Conservation (phyloP, 176 grass and related monocot genomes). For the Avena eriantha region DNA sequence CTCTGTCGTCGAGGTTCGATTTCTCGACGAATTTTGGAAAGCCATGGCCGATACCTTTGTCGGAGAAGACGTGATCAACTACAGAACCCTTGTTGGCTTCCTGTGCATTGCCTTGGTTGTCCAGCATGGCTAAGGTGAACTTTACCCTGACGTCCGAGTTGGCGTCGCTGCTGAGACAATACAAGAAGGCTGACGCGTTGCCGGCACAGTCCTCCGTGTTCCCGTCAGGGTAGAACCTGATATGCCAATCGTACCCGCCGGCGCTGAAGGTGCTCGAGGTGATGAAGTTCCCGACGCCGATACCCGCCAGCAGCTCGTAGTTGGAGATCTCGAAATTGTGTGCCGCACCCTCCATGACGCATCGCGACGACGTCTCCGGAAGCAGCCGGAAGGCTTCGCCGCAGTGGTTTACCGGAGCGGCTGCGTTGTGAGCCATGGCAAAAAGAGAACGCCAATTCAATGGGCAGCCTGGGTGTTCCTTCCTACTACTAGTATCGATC, state of each 20-base stretch:
- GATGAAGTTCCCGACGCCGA: constrained; percentile 23
- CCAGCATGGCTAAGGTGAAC: constrained; percentile 24
- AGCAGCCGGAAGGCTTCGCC: too few species aligned
- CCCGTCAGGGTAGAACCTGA: constrained; percentile 33
- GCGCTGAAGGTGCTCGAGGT: constrained; percentile 37
- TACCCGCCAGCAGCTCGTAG: constrained; percentile 23
- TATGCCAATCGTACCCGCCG: constrained; percentile 44
- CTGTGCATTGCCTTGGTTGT: background rate
- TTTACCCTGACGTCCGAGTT: background rate
- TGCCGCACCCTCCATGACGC: background rate
- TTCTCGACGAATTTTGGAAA: background rate
- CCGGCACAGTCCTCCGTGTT: background rate
- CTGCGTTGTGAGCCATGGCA: too few species aligned
- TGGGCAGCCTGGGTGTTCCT: too few species aligned
- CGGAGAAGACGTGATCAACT: background rate
- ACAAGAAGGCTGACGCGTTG: constrained; percentile 32
- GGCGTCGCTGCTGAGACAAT: background rate
- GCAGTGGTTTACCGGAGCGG: too few species aligned
- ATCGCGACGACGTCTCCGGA: constrained; percentile 27
- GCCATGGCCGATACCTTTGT: background rate
- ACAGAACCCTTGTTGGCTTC: too few species aligned
- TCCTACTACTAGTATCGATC: too few species aligned
- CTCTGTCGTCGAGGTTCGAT: background rate
- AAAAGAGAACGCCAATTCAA: too few species aligned
- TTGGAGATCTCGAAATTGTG: constrained; percentile 41